Evolutionary conservation across 495 filamentous ascomycete species (phyloP).

Genomic region (Aspergillus taichungensis): DNA sequence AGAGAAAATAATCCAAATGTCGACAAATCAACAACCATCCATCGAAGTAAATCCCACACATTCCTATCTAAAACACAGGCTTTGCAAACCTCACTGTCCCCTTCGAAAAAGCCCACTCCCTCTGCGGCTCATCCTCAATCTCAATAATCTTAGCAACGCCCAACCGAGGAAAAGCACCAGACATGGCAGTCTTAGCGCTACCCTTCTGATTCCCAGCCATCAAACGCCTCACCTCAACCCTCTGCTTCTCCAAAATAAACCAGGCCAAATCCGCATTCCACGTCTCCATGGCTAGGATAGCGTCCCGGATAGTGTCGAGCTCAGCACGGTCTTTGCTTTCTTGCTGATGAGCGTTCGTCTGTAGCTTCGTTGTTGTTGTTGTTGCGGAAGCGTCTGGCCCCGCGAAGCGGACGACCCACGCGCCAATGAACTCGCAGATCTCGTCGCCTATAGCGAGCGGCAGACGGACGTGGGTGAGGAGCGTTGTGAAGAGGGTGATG

Average conservation of each 20-base stretch:
- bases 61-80: conserved; percentile 18
- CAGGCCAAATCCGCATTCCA: conserved; percentile 41
- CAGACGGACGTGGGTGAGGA: conserved; percentile 31
- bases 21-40: no score
- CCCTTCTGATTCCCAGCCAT: background rate
- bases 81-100: conserved; percentile 21
- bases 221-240: background rate
- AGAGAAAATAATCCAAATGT: no score
- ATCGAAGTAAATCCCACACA: background rate
- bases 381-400: conserved; percentile 13
- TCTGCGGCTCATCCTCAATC: conserved; percentile 5
- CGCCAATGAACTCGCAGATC: conserved; percentile 30
- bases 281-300: conserved; percentile 34
- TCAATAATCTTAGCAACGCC: conserved; percentile 1
- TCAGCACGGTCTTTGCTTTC: conserved; percentile 1
- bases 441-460: conserved; percentile 28
- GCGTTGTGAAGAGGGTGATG: conserved; percentile 30
- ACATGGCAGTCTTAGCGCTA: background rate
- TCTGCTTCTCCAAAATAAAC: conserved; percentile 30
- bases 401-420: conserved; percentile 31
- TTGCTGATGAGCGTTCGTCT: no score
- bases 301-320: conserved; percentile 19
- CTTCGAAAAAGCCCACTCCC: conserved; percentile 12
- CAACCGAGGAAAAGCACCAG: background rate
- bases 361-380: no score